Conservation (phyloP, 2,329 filamentous ascomycete genomes). For the Lachnellula arida region DNA sequence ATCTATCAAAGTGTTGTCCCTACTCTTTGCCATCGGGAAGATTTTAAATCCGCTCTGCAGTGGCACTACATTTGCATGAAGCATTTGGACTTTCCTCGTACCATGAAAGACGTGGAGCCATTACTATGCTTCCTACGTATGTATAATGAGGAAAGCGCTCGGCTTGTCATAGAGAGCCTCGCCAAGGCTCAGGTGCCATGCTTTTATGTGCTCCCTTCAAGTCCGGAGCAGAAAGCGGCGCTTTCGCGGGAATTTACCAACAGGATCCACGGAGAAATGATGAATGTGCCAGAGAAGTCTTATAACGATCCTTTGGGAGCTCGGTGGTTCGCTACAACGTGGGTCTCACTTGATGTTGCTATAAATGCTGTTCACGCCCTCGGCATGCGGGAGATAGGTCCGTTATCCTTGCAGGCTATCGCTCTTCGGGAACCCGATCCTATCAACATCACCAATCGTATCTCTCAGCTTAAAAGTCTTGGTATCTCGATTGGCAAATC, state of each 20-base stretch:
- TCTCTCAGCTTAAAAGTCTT: slow-evolving; percentile 55
- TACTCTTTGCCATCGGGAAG: slow-evolving; percentile 34
- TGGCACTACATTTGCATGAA: slow-evolving; percentile 43
- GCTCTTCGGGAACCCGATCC: slow-evolving; percentile 58
- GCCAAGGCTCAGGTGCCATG: slow-evolving; percentile 24
- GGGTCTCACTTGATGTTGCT: slow-evolving; percentile 67
- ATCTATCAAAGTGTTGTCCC: slow-evolving; percentile 42
- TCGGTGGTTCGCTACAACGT: slow-evolving; percentile 74
- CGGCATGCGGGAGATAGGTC: slow-evolving; percentile 67
- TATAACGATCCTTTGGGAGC: slow-evolving; percentile 69
- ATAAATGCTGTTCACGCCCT: slow-evolving; percentile 66
- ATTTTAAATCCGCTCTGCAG: slow-evolving; percentile 36
- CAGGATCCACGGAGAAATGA: slow-evolving; percentile 26
- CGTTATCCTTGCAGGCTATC: slow-evolving; percentile 72
- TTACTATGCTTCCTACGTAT: slow-evolving; percentile 37
- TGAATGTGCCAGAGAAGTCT: slow-evolving; percentile 36
- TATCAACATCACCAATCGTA: slow-evolving; percentile 50
- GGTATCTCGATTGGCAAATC: slow-evolving; percentile 60
- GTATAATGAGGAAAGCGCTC: slow-evolving; percentile 28
- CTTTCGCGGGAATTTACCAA: slow-evolving; percentile 33
- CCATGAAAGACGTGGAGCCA: slow-evolving; percentile 35
- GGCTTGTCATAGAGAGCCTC: slow-evolving; percentile 23
- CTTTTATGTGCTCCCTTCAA: slow-evolving; percentile 8
- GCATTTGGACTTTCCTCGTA: slow-evolving; percentile 38
- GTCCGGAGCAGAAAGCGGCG: slow-evolving; percentile 11